Evolutionary conservation across 2,329 filamentous ascomycete species (phyloP).

Genomic region (Colletotrichum lentis): DNA sequence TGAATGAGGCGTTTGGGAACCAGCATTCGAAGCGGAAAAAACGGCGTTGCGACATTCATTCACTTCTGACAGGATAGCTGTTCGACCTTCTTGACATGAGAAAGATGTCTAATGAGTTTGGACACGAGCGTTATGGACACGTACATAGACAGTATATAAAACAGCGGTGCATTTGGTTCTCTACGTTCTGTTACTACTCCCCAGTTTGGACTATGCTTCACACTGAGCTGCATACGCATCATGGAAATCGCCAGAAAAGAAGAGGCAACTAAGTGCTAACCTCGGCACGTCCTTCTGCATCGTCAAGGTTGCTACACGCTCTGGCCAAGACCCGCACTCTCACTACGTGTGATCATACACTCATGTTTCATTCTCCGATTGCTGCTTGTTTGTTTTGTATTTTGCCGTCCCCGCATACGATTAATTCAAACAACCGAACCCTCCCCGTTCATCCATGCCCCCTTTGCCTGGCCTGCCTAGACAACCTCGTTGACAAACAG

Average conservation of each 20-base stretch:
- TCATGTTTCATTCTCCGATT: not conserved
- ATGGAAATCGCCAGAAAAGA: not conserved
- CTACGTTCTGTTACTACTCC: not conserved
- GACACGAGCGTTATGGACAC: conserved; percentile 7
- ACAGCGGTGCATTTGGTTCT: conserved; percentile 8
- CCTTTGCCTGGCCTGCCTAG: not conserved
- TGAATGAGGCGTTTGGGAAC: conserved; percentile 27
- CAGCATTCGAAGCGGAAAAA: conserved; percentile 25
- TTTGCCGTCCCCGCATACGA: no score
- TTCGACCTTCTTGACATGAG: not conserved
- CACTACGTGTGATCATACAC: not conserved
- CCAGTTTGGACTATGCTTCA: no score
- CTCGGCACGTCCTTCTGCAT: not conserved
- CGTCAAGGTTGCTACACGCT: not conserved
- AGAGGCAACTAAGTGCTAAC: not conserved
- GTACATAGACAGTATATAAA: conserved; percentile 23
- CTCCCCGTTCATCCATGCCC: no score
- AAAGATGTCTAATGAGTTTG: conserved; percentile 10
- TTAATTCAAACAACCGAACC: not conserved
- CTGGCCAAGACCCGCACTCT: not conserved
- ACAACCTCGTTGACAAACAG: conserved; percentile 67
- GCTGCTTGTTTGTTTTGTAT: no score
- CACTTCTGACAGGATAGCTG: not conserved
- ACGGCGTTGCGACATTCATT: not conserved
- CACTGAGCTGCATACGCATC: not conserved